Evolutionary conservation across 768 basidiomycete species (phyloP).

Genomic region (Chalciporus piperatus): DNA sequence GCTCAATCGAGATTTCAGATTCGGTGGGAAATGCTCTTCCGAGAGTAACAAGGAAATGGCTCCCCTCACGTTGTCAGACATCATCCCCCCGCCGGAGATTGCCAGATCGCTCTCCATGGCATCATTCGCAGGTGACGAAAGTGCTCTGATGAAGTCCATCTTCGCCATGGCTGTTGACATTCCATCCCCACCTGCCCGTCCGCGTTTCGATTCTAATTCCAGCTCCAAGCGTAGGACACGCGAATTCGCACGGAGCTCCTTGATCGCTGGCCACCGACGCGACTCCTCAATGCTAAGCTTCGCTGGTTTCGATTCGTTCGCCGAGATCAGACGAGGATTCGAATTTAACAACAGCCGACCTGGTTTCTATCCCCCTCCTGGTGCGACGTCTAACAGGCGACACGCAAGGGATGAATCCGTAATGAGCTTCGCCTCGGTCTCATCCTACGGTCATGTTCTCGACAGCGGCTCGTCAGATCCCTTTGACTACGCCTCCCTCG

Average conservation of each 20-base stretch:
- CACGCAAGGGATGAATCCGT: slow-evolving; percentile 56
- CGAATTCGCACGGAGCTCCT: slow-evolving; percentile 17
- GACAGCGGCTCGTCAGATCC: slow-evolving; percentile 65
- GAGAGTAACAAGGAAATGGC: slow-evolving; percentile 9
- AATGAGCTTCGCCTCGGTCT: slow-evolving; percentile 75
- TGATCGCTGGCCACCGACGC: slow-evolving; percentile 30
- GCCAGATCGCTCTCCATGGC: slow-evolving; percentile 46
- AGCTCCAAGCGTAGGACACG: slow-evolving; percentile 37
- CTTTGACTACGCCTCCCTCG: slow-evolving; percentile 62
- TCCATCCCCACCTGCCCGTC: slow-evolving; percentile 30
- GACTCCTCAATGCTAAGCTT: slow-evolving; percentile 60
- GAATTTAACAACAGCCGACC: slow-evolving; percentile 65
- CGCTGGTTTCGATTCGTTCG: slow-evolving; percentile 69
- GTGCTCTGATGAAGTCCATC: slow-evolving; percentile 54
- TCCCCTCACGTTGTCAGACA: slow-evolving; percentile 62
- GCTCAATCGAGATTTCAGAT: slow-evolving; percentile 71
- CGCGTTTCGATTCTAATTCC: slow-evolving; percentile 44
- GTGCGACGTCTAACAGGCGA: slow-evolving; percentile 33
- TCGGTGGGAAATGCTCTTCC: slow-evolving; percentile 49
- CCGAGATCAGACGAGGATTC: slow-evolving; percentile 75
- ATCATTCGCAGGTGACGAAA: slow-evolving; percentile 47
- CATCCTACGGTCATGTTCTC: slow-evolving; percentile 70
- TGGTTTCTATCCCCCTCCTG: slow-evolving; percentile 60
- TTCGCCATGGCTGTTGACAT: slow-evolving; percentile 45
- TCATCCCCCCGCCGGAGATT: slow-evolving; percentile 65